Evolutionary conservation across 2,329 filamentous ascomycete genomes (phyloP).

Genomic region (Trichoderma oligosporum): DNA sequence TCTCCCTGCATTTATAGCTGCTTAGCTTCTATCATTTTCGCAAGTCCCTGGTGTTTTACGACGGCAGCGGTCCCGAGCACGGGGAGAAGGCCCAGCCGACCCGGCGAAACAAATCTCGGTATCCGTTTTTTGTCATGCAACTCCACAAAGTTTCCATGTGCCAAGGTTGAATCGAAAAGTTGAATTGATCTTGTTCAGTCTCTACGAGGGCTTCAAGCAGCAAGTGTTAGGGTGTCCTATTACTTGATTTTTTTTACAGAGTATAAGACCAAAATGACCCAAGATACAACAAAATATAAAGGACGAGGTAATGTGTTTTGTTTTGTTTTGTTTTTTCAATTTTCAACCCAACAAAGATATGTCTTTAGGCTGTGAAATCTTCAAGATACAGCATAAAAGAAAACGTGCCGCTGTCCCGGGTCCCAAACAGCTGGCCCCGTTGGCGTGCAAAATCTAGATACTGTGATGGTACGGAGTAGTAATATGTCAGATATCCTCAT

Average conservation of each 20-base stretch:
- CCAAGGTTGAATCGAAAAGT: neutral
- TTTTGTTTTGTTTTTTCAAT: too few species aligned
- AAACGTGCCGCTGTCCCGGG: neutral
- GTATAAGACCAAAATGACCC: too few species aligned
- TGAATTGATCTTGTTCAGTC: neutral
- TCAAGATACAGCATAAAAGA: too few species aligned
- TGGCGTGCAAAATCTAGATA: neutral
- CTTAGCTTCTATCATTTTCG: neutral
- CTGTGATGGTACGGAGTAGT: neutral
- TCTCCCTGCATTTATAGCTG: too few species aligned
- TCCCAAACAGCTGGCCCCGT: neutral
- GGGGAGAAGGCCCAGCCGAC: neutral
- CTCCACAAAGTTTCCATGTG: neutral
- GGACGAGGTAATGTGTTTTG: too few species aligned
- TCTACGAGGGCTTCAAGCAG: neutral
- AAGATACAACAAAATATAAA: too few species aligned
- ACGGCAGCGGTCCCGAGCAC: neutral
- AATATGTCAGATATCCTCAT: neutral
- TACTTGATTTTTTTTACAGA: too few species aligned
- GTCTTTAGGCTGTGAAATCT: too few species aligned
- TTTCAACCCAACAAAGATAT: too few species aligned
- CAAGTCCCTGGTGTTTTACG: neutral
- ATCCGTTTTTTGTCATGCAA: constrained; percentile 5
- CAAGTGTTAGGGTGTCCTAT: too few species aligned
- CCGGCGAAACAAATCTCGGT: constrained; percentile 9